Evolutionary conservation across 768 basidiomycete genomes (phyloP), one percentile per base, ranked within the genome.

Genomic region (Hypholoma fasciculare): DNA sequence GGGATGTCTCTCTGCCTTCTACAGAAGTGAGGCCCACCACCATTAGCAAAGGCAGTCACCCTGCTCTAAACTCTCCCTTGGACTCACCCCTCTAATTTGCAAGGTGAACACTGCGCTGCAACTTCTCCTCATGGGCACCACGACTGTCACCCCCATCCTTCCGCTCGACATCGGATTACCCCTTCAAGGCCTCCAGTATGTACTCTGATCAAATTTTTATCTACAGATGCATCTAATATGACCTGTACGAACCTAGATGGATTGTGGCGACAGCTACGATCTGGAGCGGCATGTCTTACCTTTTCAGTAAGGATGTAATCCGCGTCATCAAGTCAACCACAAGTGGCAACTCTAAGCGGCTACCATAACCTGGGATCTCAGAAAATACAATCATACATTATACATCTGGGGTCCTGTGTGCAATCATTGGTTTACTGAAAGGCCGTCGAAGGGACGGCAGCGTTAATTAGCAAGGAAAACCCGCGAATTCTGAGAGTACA

Each of bases 1-100:
- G 96, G 92, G 92, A 98, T 69, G 93, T 97, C 61, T 91, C 92
- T 9, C 86, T 97, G 52, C 94, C 97, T 1, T 96, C 95, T 1
- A 96, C 94, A 1, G 96, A 97, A 72, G 94, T 98, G 13, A 85
- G 85, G 30, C 96, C 96, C 0, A 98, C 97, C 11, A 74, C 73
- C n/a, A 95, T 99, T 51, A 96, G 94, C 79, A 98, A 96, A 79
- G 92, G 90, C 42, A 13, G 63, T 51, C 13, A 14, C 27, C 48
- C 16, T 19, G 13, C 30, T 37, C 16, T 38, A 37, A 20, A n/a
- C 34, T 47, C 7, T 40, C 56, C 36, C 39, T 48, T 19, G 16
- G 9, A 26, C 38, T 60, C 9, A 40, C 55, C 26, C 48, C 57
- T 52, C 46, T 47, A 19, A 16, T 54, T 43, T 47, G 17, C 20